phyloP scores from a whole-genome alignment of 805 yeast genomes.

The Soucietia sequanensis region DNA sequence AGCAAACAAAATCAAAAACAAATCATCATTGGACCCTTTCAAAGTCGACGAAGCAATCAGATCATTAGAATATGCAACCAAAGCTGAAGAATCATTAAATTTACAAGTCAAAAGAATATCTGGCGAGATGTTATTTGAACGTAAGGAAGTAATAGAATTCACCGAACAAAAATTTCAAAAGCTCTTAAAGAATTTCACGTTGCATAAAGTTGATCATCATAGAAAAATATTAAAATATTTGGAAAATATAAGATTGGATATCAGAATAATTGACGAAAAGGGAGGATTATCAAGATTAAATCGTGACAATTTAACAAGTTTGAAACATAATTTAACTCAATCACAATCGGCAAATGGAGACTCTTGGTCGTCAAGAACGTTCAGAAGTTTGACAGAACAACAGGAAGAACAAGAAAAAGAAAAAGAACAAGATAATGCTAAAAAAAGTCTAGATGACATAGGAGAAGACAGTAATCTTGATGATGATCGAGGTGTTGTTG shows the following conservation, averaged over 20 bases:
- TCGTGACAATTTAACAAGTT: conserved; percentile 56
- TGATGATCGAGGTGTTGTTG: conserved; percentile 33
- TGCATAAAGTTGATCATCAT: conserved; percentile 80
- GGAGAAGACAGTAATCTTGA: conserved; percentile 18
- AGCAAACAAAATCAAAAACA: conserved; percentile 70
- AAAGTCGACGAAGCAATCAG: conserved; percentile 89
- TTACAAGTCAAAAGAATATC: conserved; percentile 79
- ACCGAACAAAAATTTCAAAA: conserved; percentile 55
- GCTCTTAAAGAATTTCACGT: conserved; percentile 57
- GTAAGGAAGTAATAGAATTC: conserved; percentile 54
- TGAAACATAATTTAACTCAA: conserved; percentile 41
- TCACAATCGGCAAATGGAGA: conserved; percentile 43
- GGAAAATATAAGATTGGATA: conserved; percentile 69
- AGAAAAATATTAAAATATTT: conserved; percentile 73
- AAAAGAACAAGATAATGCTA: conserved; percentile 12
- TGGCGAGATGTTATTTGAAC: conserved; percentile 78
- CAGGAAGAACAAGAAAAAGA: conserved; percentile 19
- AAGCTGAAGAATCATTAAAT: conserved; percentile 72
- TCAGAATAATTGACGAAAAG: conserved; percentile 67
- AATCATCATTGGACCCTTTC: conserved; percentile 75
- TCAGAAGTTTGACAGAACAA: conserved; percentile 31
- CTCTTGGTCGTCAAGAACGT: conserved; percentile 44
- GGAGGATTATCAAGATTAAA: conserved; percentile 87
- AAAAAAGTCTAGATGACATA: conserved; percentile 18
- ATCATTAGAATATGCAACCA: conserved; percentile 73